Conservation (phyloP, 495 filamentous ascomycete genomes). For the Chaetomium cochliodes region DNA sequence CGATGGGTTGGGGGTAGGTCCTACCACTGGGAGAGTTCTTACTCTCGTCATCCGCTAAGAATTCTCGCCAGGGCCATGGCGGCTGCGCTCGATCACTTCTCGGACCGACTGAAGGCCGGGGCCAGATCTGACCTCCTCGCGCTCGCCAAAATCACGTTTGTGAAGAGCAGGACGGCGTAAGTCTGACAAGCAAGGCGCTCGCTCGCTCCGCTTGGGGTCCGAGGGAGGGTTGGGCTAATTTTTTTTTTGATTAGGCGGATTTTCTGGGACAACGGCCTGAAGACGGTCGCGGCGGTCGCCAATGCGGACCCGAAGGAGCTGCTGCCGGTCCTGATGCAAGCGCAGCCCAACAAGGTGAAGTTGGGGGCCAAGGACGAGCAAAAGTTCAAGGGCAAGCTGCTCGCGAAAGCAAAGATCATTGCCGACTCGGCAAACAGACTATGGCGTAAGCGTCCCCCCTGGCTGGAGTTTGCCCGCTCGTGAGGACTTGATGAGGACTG, state of each 20-base stretch:
- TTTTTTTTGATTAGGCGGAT: slow-evolving; percentile 42
- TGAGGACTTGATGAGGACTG: slow-evolving; percentile 1
- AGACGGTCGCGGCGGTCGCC: slow-evolving; percentile 63
- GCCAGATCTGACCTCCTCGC: slow-evolving; percentile 71
- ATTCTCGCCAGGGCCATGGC: slow-evolving; percentile 54
- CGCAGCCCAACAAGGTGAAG: slow-evolving; percentile 62
- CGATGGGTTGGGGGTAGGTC: slow-evolving; percentile 66
- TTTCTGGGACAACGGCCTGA: slow-evolving; percentile 76
- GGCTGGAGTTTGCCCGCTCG: background rate
- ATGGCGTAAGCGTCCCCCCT: slow-evolving; percentile 57
- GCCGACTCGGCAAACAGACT: slow-evolving; percentile 67
- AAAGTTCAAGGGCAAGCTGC: slow-evolving; percentile 62
- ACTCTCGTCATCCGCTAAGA: background rate
- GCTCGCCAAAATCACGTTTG: slow-evolving; percentile 69
- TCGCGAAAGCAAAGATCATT: slow-evolving; percentile 67
- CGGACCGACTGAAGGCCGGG: slow-evolving; percentile 70
- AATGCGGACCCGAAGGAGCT: slow-evolving; percentile 66
- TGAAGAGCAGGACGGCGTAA: slow-evolving; percentile 72
- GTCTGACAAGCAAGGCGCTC: background rate
- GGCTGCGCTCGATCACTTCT: slow-evolving; percentile 75
- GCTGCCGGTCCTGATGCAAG: slow-evolving; percentile 67
- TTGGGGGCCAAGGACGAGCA: slow-evolving; percentile 59
- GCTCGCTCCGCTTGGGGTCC: too few species aligned
- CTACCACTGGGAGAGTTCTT: background rate
- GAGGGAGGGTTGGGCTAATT: background rate